Evolutionary conservation across 2,329 filamentous ascomycete genomes (phyloP).

Genomic region (Claviceps citrina): DNA sequence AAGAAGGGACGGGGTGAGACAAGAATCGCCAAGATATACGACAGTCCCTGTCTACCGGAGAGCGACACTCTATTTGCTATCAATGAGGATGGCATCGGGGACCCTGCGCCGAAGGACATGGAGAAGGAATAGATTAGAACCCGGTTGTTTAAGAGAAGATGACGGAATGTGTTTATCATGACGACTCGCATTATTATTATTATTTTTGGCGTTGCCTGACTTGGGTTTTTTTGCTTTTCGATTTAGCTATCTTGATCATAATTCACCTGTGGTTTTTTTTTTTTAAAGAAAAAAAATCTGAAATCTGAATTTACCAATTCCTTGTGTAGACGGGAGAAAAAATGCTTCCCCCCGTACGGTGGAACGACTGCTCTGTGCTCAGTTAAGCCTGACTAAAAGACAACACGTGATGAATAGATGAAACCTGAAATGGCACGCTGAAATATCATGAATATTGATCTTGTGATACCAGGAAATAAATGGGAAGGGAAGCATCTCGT

Average conservation of each 20-base stretch:
- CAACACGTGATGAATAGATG: too few relatives aligned
- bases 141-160: conserved; percentile 6
- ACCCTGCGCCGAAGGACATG: conserved; percentile 86
- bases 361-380: too few relatives aligned
- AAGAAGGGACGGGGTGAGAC: conserved; percentile 95
- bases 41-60: conserved; percentile 91
- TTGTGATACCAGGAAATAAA: too few relatives aligned
- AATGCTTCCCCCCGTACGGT: too few relatives aligned
- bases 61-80: conserved; percentile 96
- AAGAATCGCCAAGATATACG: conserved; percentile 96
- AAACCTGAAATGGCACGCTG: too few relatives aligned
- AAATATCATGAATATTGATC: too few relatives aligned
- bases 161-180: neutral
- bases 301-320: too few relatives aligned
- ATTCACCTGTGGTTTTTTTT: too few relatives aligned
- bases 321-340: too few relatives aligned
- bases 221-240: neutral
- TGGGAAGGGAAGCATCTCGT: too few relatives aligned
- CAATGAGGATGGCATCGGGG: conserved; percentile 89
- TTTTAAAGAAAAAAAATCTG: too few relatives aligned
- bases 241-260: neutral
- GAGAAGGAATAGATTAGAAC: conserved; percentile 51
- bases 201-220: conserved; percentile 17
- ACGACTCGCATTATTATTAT: conserved; percentile 12
- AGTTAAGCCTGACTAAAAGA: too few relatives aligned